Evolutionary conservation across 306 rosid species (phyloP), one percentile per base, ranked within the genome.

Genomic region (Cucumis melo): DNA sequence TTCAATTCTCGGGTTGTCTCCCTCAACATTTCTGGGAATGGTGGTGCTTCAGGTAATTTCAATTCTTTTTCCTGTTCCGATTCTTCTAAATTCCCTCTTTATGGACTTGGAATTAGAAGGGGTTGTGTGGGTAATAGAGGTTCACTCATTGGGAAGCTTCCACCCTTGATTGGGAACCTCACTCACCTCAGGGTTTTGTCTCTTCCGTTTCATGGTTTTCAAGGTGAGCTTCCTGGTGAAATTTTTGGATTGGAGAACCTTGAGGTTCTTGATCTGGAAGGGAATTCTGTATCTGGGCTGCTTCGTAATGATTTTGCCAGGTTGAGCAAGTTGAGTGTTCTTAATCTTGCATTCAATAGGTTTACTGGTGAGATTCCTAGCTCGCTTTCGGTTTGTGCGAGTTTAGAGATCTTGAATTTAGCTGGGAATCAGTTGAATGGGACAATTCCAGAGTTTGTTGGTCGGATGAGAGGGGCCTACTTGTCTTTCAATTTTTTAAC

Each of bases 241-340:
- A 74, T 91, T 76, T 93, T 95, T 91, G 86, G 79, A 8, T 70
- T 91, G 93, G 65, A 86, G 14, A 91, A 83, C 67, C 73, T 93
- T 13, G 98, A 91, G 82, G 97, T 91, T 74, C 86, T 93, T 80
- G 97, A 93, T 91, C 88, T 93, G 8, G 93, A 93, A 72, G 97
- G 92, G 6, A 93, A 93, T 53, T 84, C 79, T 17, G 32, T 93
- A 7, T 46, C 81, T 67, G 98, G 98, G 20, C 70, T 55, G 17
- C 82, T 93, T 53, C 93, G 88, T 0, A 10, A 77, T 12, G 63
- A 53, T 6, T 67, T 85, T 58, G 5, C 10, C 6, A 89, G 82
- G 10, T 39, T 88, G 79, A 38, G 76, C 79, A 86, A 85, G 16
- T 83, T 93, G 82, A 72, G 90, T 81, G 86, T 88, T 75, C 82